A percentile compares a stretch with the other conserved stretches of the same genome.
phyloP scores from a whole-genome alignment of 176 grass and related monocot species.

The Phoenix dactylifera region DNA sequence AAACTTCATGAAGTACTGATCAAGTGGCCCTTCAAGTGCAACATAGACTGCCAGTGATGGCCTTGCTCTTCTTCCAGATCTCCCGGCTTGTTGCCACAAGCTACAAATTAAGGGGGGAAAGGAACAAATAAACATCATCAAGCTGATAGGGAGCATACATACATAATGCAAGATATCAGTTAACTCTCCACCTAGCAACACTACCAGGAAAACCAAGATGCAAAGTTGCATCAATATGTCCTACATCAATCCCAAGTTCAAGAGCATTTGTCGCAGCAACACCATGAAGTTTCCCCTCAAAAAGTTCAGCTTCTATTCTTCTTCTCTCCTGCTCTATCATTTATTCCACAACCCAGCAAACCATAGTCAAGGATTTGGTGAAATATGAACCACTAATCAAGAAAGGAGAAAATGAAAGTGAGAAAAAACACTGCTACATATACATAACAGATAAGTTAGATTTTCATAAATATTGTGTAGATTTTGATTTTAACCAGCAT shows the following conservation, averaged over 20 bases:
- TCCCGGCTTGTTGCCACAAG: conserved; percentile 95
- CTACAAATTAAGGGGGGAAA: conserved; percentile 24
- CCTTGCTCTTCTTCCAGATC: conserved; percentile 81
- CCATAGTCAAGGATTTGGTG: conserved; percentile 4
- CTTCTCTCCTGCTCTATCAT: conserved; percentile 68
- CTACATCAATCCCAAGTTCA: conserved; percentile 92
- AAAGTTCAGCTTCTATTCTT: conserved; percentile 83
- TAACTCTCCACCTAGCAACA: conserved; percentile 57
- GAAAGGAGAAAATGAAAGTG: too few relatives aligned
- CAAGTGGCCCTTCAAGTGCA: conserved; percentile 80
- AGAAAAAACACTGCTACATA: too few relatives aligned
- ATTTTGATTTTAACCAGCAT: too few relatives aligned
- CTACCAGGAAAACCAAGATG: conserved; percentile 98
- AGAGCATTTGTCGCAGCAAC: conserved; percentile 95
- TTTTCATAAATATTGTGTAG: too few relatives aligned
- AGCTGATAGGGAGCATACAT: too few relatives aligned
- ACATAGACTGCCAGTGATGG: conserved; percentile 89
- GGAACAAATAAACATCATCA: too few relatives aligned
- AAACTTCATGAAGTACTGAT: conserved; percentile 98
- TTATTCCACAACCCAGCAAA: conserved; percentile 4
- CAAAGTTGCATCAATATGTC: conserved; percentile 91
- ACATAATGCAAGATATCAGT: too few relatives aligned
- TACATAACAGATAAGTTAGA: too few relatives aligned
- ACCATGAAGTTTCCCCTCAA: conserved; percentile 64
- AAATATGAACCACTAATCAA: too few relatives aligned